Base-by-base conservation (phyloP, 1,139 yeast species). In the Taiozyma onychis region DNA sequence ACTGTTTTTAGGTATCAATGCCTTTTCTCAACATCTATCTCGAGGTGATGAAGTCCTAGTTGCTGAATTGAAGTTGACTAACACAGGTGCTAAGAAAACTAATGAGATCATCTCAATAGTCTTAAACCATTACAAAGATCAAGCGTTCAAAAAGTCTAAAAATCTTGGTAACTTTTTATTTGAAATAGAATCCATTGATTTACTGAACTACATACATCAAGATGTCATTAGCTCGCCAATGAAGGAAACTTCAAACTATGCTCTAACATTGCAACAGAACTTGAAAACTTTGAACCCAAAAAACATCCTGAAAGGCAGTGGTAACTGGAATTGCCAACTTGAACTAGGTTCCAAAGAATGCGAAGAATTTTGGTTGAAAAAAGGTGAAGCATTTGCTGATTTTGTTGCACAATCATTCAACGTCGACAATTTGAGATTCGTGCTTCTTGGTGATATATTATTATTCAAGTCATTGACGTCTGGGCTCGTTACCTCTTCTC, bases 1-100 rank as follows among this genome's bases (percentile, higher is more conserved):
- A n/a, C n/a, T n/a, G n/a, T n/a, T n/a, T 6, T 64, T 69, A 1
- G 62, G 66, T 1, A 62, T 78, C 3, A 59, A 60, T 39, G 76
- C 80, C 0, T 76, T 69, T 48, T 58, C 69, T 2, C 76, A 79
- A 24, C 54, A 63, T 3, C 58, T 81, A 11, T 62, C 77, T 0
- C 50, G 60, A 2, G 68, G 67, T 28, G 60, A 69, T 52, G 56
- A 60, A 3, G 65, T 72, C 0, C 53, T 80, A 2, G 70, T 75
- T 5, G 47, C 83, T 2, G 85, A 83, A 49, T 49, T 81, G 1
- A 62, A 63, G 4, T 60, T 81, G 6, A 78, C 85, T 0, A 57
- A 60, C 1, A 53, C 61, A 3, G 88, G 80, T 2, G 52, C 66
- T 41, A 61, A 61, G 26, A 64, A 67, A 18, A 44, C 74, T 1